Base-by-base conservation (phyloP, 768 basidiomycete species). In the Tylopilus subfusipes region DNA sequence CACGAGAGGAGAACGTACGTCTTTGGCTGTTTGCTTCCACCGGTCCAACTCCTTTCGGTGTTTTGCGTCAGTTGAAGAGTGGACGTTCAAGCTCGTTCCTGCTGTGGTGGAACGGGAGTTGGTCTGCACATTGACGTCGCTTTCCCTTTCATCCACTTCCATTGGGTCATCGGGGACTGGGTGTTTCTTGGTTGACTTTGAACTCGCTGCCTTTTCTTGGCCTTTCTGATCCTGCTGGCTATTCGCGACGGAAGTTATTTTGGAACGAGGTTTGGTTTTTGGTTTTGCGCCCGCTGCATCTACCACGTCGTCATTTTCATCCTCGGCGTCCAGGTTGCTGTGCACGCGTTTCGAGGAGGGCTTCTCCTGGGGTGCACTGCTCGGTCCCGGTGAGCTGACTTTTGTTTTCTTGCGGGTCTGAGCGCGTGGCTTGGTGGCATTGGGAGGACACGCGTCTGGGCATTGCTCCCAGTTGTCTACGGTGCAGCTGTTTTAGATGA, bases 11-110 rank as follows among this genome's bases (percentile, higher is more conserved):
- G 22, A 21, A 40, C 57, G 14, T 51, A 69, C 71, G 18, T 67
- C 62, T 53, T 58, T 68, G 22, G 60, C 52, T 34, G 67, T 72
- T 33, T 62, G 61, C 53, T 69, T 72, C 69, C 63, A 71, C 25
- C 56, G 54, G 5, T 72, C 67, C 51, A 71, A 42, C 46, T 70
- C 69, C 40, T 58, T 65, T 38, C 49, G 59, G 21, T 6, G 40
- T 50, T 54, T 56, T 19, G n/a, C 34, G 21, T 61, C 60, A 8
- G 64, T 57, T n/a, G 61, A 38, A 27, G 52, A 4, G 43, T 45
- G 57, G 13, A 10, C 38, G 34, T 59, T 59, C n/a, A n/a, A n/a
- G 46, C 30, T 64, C 24, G 55, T 52, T 36, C 57, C 63, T 21
- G 43, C 42, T 18, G 38, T 43, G 27, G 36, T 33, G 21, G 53